Conservation (phyloP, 2,329 filamentous ascomycete genomes). For the Paecilomyces niveus region DNA sequence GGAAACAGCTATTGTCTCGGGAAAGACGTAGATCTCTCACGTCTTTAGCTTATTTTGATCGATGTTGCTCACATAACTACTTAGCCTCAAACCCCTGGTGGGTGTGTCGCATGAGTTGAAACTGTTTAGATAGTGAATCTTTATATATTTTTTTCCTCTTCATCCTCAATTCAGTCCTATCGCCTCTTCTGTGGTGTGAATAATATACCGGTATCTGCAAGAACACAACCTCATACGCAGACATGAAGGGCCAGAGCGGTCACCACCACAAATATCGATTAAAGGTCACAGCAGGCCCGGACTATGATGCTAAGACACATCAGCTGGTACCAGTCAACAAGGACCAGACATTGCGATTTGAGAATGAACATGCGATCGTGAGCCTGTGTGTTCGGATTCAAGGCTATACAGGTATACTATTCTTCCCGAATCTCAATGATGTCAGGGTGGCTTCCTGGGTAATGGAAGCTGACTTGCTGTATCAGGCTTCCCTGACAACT, state of each 20-base stretch:
- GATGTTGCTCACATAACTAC: not conserved
- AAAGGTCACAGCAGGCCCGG: constrained; percentile 70
- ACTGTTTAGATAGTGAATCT: not conserved
- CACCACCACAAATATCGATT: constrained; percentile 54
- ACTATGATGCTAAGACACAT: constrained; percentile 68
- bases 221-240: not conserved
- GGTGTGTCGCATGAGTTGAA: not conserved
- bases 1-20: not conserved
- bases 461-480: not conserved
- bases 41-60: not conserved
- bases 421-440: not conserved
- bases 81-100: not conserved
- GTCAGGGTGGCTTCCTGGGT: not conserved
- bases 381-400: constrained; percentile 69
- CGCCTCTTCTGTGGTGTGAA: not conserved
- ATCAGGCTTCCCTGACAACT: constrained; percentile 62
- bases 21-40: not conserved
- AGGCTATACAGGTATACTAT: constrained; percentile 42
- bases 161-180: not conserved
- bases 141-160: not conserved
- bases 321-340: constrained; percentile 69
- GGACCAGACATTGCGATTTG: constrained; percentile 54
- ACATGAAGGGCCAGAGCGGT: not conserved
- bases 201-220: not conserved
- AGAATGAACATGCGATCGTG: constrained; percentile 56